Evolutionary conservation across 345 rosid species (phyloP).

Genomic region (Carallia brachiata): DNA sequence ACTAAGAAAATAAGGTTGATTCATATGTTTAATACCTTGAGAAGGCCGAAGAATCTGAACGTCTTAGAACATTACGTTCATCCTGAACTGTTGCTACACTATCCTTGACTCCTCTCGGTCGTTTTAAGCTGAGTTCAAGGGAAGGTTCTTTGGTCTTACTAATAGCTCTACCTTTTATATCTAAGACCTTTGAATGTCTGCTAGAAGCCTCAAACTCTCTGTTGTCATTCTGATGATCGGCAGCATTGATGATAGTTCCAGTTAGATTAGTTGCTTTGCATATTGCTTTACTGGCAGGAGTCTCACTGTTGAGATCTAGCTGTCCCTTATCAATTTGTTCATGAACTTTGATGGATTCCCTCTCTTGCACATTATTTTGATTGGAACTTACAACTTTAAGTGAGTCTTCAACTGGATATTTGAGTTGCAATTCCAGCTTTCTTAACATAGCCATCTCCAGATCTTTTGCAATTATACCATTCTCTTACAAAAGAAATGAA

Average conservation of each 20-base stretch:
- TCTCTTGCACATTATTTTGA: slow-evolving; percentile 36
- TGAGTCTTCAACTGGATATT: slow-evolving; percentile 38
- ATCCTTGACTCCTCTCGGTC: slow-evolving; percentile 38
- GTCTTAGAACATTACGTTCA: slow-evolving; percentile 53
- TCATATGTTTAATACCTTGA: slow-evolving; percentile 38
- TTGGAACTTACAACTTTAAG: slow-evolving; percentile 19
- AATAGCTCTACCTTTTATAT: slow-evolving; percentile 28
- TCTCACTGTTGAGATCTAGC: slow-evolving; percentile 36
- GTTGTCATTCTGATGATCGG: slow-evolving; percentile 28
- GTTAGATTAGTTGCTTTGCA: slow-evolving; percentile 28
- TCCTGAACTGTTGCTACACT: slow-evolving; percentile 22
- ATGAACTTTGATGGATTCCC: slow-evolving; percentile 21
- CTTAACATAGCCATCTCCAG: slow-evolving; percentile 33
- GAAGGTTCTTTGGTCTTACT: slow-evolving; percentile 31
- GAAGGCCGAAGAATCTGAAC: slow-evolving; percentile 51
- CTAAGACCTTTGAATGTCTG: slow-evolving; percentile 31
- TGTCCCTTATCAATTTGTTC: slow-evolving; percentile 33
- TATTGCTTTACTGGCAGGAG: slow-evolving; percentile 26
- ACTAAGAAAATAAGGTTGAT: slow-evolving; percentile 2
- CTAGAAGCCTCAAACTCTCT: slow-evolving; percentile 32
- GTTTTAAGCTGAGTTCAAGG: slow-evolving; percentile 34
- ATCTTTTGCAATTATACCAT: slow-evolving; percentile 39
- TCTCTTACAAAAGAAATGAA: slow-evolving; percentile 32
- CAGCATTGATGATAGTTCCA: slow-evolving; percentile 15
- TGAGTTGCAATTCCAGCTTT: slow-evolving; percentile 37